Evolutionary conservation across 2,329 filamentous ascomycete species (phyloP).

Genomic region (Diaporthe amygdali): DNA sequence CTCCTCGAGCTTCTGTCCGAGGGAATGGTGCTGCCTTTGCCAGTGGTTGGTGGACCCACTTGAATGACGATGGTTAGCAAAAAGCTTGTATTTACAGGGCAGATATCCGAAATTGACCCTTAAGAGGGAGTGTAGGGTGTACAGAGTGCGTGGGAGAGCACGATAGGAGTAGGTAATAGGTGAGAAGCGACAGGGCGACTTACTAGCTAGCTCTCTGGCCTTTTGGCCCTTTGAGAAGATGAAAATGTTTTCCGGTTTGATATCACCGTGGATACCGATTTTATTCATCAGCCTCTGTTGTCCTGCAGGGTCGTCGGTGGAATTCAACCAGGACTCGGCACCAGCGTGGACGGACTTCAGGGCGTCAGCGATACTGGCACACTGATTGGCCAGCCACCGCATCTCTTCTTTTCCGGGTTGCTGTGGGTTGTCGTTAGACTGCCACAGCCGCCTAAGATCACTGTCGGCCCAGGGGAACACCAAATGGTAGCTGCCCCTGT

Average conservation of each 20-base stretch:
- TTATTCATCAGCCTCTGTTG: constrained; percentile 26
- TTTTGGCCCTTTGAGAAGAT: constrained; percentile 25
- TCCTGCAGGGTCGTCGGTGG: constrained; percentile 14
- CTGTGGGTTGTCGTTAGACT: constrained; percentile 24
- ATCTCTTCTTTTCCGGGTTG: constrained; percentile 22
- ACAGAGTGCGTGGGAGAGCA: too few species aligned
- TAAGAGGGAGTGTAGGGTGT: too few species aligned
- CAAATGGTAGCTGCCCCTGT: constrained; percentile 26
- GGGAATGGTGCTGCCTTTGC: neutral
- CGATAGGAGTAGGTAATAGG: too few species aligned
- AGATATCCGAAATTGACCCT: neutral
- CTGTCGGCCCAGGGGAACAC: constrained; percentile 27
- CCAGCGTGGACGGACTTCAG: constrained; percentile 25
- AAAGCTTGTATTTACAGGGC: too few species aligned
- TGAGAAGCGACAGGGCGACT: too few species aligned
- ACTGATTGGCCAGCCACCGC: constrained; percentile 26
- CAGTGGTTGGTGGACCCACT: constrained; percentile 22
- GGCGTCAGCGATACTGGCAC: constrained; percentile 25
- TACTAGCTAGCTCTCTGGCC: constrained; percentile 18
- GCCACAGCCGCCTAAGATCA: constrained; percentile 26
- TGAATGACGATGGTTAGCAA: neutral
- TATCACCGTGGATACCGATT: constrained; percentile 27
- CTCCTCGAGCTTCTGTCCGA: constrained; percentile 15
- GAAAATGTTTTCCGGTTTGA: constrained; percentile 28
- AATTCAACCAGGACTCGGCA: constrained; percentile 25